Evolutionary conservation across 1,284 basidiomycete species (phyloP), one percentile per base, ranked within the genome.

Genomic region (Ganoderma lucidum): DNA sequence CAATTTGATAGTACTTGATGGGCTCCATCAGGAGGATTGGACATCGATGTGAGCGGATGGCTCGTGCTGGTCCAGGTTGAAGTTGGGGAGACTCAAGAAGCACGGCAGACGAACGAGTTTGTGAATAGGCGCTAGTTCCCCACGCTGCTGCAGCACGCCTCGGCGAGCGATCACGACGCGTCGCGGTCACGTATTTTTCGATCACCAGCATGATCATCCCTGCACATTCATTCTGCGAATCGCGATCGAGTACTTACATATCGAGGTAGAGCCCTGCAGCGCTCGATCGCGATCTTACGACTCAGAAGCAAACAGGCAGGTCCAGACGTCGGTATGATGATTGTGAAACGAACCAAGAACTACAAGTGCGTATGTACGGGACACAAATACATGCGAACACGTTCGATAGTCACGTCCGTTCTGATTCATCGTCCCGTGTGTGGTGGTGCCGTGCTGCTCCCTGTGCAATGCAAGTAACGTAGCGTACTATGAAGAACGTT

Each of bases 321-420:
- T 51, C 17, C 48, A 45, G 41, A 63, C 30, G 53, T 65, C 59
- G 45, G 48, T 65, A 62, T 56, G 59, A 65, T 64, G 51, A 62
- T 62, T 58, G 67, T 15, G 23, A 68, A 69, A 75, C 69, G 71
- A 77, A 76, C 60, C 69, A 71, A 73, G 75, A 77, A 75, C 73
- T 80, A 79, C 76, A 78, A 32, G 73, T 74, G 68, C 73, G 72
- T 73, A 76, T 72, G 73, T 75, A 71, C 71, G 71, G 70, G 72
- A 74, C 76, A 83, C 79, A 81, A 82, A 81, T 85, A 86, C 85
- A 87, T 83, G 82, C 83, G 83, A 87, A 85, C 83, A 85, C 83
- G 84, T 84, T 82, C 84, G 84, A 84, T 84, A 83, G 85, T 88
- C 86, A 85, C 82, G 89, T 90, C 88, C 88, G 84, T 89, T 75